Evolutionary conservation across 2,329 filamentous ascomycete species (phyloP), one percentile per base, ranked within the genome.

Genomic region (Ceratocystis cubensis): DNA sequence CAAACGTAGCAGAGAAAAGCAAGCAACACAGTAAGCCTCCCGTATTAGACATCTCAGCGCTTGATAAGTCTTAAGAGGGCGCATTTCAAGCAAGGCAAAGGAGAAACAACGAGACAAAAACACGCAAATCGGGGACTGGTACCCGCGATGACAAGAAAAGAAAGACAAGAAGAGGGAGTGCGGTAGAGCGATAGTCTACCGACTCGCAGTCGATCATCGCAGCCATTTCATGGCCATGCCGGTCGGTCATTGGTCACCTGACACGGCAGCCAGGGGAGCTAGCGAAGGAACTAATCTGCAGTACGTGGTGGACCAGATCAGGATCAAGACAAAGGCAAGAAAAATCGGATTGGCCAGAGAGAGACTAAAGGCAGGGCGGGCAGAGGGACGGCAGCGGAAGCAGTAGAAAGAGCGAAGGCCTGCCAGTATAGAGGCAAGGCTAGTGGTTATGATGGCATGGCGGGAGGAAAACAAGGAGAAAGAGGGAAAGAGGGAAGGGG

Each of bases 301-400:
- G 56, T 59, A 65, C 15, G 64, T 65, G 64, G 64, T 65, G 56
- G 64, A 59, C 64, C 64, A 65, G 28, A 65, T 65, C 64, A 65
- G 64, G 64, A 65, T 65, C 64, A 65, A 61, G 64, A 61, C 53
- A 30, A 65, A 20, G 33, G 64, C 56, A 44, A 65, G 33, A 65
- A 65, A 20, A 28, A 59, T 25, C n/a, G 20, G 56, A 22, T 46
- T 57, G 22, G 22, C 28, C 48, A 65, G 41, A 41, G 37, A 41
- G 10, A 41, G 3, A 13, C 10, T 13, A 41, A 41, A 41, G 10
- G 37, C 37, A 41, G 37, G 37, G 10, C 37, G 37, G 48, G 22
- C 33, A 53, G 64, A 53, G 44, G 13, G 53, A 17, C 53, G 50
- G 15, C 15, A 56, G 71, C 72, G 6, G 75, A 70, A 8, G 61